Evolutionary conservation across 2,329 filamentous ascomycete genomes (phyloP).

Genomic region (Davidsoniella australis): DNA sequence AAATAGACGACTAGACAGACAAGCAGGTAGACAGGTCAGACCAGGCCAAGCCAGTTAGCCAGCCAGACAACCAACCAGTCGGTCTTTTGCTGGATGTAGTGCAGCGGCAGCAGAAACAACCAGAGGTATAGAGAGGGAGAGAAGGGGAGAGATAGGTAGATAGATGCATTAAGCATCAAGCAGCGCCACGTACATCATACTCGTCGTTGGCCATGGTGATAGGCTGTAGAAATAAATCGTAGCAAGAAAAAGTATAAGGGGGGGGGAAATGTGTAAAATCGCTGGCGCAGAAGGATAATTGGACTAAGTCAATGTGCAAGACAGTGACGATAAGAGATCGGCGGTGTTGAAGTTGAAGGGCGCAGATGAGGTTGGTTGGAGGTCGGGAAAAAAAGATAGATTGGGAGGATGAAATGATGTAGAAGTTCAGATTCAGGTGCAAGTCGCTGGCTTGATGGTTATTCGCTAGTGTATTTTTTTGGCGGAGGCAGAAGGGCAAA

Average conservation of each 20-base stretch:
- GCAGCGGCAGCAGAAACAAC: too few species aligned
- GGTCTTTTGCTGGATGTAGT: too few species aligned
- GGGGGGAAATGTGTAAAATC: background rate
- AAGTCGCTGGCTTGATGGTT: too few species aligned
- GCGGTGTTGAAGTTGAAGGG: background rate
- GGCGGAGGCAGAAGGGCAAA: too few species aligned
- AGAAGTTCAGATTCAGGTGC: conserved; percentile 3
- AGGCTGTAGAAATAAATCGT: conserved; percentile 12
- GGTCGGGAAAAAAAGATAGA: conserved; percentile 1
- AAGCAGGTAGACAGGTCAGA: too few species aligned
- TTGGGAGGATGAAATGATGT: conserved; percentile 10
- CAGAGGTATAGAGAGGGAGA: too few species aligned
- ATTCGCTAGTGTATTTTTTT: too few species aligned
- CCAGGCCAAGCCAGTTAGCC: too few species aligned
- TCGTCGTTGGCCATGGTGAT: conserved; percentile 95
- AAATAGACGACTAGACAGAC: too few species aligned
- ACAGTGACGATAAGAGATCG: background rate
- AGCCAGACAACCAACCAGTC: too few species aligned
- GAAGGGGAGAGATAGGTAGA: too few species aligned
- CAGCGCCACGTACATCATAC: conserved; percentile 60
- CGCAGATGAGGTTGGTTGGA: background rate
- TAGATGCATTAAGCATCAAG: conserved; percentile 12
- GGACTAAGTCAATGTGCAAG: background rate
- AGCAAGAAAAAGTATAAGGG: conserved; percentile 1
- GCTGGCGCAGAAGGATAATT: background rate